Percentiles rank a stretch among this genome's conserved stretches.
Conservation (phyloP, 768 basidiomycete species). For the Suillus cothurnatus region DNA sequence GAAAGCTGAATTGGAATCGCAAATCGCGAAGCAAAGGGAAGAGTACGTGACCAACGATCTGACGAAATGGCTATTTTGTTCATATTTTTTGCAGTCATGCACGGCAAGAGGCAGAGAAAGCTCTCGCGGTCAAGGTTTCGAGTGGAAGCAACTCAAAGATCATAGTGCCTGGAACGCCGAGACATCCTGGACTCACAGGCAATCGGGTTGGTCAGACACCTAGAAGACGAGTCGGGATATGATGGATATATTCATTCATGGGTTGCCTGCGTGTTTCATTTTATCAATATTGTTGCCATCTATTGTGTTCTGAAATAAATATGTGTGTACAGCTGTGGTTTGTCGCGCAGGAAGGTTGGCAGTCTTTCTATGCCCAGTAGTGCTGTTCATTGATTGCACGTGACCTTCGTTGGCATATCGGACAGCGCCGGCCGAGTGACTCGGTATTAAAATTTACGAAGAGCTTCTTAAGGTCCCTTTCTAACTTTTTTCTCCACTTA, state of each 20-base stretch:
- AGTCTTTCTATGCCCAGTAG: too few species aligned
- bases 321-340: background rate
- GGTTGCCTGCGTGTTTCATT: background rate
- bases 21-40: constrained; percentile 85
- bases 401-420: background rate
- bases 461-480: background rate
- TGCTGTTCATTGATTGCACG: background rate
- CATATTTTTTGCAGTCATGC: constrained; percentile 47
- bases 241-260: constrained; percentile 12
- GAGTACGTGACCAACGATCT: constrained; percentile 40
- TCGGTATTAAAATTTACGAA: background rate
- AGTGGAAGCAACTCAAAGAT: constrained; percentile 61
- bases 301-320: background rate
- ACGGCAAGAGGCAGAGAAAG: constrained; percentile 63
- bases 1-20: constrained; percentile 87
- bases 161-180: constrained; percentile 80
- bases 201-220: constrained; percentile 76
- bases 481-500: constrained; percentile 24
- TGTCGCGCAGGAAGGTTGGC: background rate
- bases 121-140: constrained; percentile 53
- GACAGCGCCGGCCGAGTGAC: background rate
- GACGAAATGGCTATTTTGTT: constrained; percentile 4
- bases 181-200: constrained; percentile 67
- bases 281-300: constrained; percentile 4
- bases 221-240: constrained; percentile 72